Percentiles rank a stretch among this genome's conserved stretches.
phyloP scores from a whole-genome alignment of 2,329 filamentous ascomycete genomes.

The Calonectria multiphialidica region DNA sequence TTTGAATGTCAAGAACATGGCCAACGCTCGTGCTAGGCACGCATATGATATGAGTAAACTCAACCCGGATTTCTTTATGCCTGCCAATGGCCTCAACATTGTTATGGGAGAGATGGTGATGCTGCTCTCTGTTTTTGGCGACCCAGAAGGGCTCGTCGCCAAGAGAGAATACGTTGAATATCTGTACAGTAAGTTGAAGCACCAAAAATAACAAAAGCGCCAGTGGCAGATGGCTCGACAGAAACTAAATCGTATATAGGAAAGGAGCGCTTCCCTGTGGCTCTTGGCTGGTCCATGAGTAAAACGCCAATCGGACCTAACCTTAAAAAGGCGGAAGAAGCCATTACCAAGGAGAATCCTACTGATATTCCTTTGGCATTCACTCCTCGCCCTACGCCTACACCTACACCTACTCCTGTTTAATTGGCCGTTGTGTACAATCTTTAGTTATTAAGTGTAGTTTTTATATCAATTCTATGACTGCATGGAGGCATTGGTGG shows the following conservation, averaged over 20 bases:
- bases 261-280: background rate
- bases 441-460: too few relatives aligned
- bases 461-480: too few relatives aligned
- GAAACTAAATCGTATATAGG: background rate
- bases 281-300: background rate
- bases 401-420: too few relatives aligned
- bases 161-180: background rate
- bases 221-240: background rate
- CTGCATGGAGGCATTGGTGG: too few relatives aligned
- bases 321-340: background rate
- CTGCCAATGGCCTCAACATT: background rate
- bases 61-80: background rate
- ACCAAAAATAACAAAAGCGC: background rate
- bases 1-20: background rate
- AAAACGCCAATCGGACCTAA: background rate
- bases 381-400: background rate
- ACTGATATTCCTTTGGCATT: background rate
- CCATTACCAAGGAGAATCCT: background rate
- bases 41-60: background rate
- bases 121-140: background rate
- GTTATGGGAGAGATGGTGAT: background rate
- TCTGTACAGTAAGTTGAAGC: background rate
- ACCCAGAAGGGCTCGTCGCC: background rate
- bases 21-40: background rate
- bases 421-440: too few relatives aligned